A percentile compares a stretch with the other conserved stretches of the same genome.
phyloP scores from a whole-genome alignment of 208 protist genomes.

The Trypanosoma scelopori region DNA sequence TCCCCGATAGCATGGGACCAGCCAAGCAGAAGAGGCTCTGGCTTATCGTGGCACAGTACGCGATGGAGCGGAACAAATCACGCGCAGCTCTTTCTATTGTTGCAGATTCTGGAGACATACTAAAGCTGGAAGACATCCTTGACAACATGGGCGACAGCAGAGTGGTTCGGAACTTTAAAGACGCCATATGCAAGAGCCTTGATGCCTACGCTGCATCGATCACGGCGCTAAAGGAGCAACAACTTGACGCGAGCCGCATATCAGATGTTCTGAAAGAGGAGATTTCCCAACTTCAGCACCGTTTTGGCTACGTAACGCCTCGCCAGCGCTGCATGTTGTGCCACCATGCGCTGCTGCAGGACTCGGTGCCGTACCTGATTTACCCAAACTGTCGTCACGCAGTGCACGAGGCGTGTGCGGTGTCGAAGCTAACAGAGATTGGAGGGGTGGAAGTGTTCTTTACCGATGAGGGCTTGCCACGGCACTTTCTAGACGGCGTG shows the following conservation, averaged over 20 bases:
- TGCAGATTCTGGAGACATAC: conserved; percentile 55
- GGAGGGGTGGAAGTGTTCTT: conserved; percentile 71
- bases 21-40: conserved; percentile 90
- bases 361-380: conserved; percentile 57
- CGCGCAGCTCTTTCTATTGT: conserved; percentile 77
- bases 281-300: conserved; percentile 70
- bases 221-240: conserved; percentile 71
- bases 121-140: conserved; percentile 96
- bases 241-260: conserved; percentile 87
- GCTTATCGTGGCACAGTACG: conserved; percentile 88
- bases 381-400: conserved; percentile 83
- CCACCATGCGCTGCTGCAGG: conserved; percentile 39
- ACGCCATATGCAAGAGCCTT: conserved; percentile 90
- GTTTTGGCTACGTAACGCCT: conserved; percentile 85
- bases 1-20: conserved; percentile 63
- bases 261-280: conserved; percentile 91
- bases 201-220: conserved; percentile 91
- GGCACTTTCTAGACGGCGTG: conserved; percentile 51
- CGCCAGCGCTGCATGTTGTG: conserved; percentile 91
- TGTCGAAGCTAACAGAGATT: conserved; percentile 43
- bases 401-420: conserved; percentile 74
- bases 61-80: conserved; percentile 82
- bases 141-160: conserved; percentile 92
- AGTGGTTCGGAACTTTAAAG: conserved; percentile 94
- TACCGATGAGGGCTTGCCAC: conserved; percentile 61